A percentile compares a stretch with the other conserved stretches of the same genome.
Conservation (phyloP, 441 rosid genomes). For the Sinapis alba region DNA sequence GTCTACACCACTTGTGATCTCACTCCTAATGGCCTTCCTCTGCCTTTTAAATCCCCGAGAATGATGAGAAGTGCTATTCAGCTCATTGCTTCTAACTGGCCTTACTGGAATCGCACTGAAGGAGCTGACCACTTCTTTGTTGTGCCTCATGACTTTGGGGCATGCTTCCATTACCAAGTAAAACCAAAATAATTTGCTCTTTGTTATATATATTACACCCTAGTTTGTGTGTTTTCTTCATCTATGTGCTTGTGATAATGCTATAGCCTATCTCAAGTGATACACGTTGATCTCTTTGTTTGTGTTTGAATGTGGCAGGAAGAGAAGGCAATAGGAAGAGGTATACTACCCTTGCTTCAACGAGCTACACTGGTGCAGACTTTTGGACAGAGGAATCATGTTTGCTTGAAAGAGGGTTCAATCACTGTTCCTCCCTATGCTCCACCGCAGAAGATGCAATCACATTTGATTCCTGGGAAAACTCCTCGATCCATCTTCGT, state of each 20-base stretch:
- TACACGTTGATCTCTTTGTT: slow-evolving; percentile 18
- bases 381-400: slow-evolving; percentile 77
- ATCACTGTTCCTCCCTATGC: slow-evolving; percentile 84
- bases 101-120: slow-evolving; percentile 78
- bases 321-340: slow-evolving; percentile 83
- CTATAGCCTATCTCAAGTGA: too few species aligned
- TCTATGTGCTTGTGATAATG: too few species aligned
- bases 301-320: slow-evolving; percentile 47
- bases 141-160: slow-evolving; percentile 80
- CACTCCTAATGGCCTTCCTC: slow-evolving; percentile 76
- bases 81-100: slow-evolving; percentile 84
- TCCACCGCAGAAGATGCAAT: slow-evolving; percentile 84
- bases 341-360: slow-evolving; percentile 68
- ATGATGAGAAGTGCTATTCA: slow-evolving; percentile 89
- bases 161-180: slow-evolving; percentile 83
- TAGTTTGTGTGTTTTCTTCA: background rate
- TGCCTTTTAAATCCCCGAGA: slow-evolving; percentile 76
- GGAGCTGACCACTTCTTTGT: slow-evolving; percentile 80
- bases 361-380: slow-evolving; percentile 83
- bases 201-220: background rate
- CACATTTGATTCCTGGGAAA: slow-evolving; percentile 70
- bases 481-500: slow-evolving; percentile 80
- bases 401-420: slow-evolving; percentile 76
- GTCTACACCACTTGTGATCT: slow-evolving; percentile 80
- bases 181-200: background rate